Base-by-base conservation (phyloP, 2,329 filamentous ascomycete genomes). In the Penicillium sp. region DNA sequence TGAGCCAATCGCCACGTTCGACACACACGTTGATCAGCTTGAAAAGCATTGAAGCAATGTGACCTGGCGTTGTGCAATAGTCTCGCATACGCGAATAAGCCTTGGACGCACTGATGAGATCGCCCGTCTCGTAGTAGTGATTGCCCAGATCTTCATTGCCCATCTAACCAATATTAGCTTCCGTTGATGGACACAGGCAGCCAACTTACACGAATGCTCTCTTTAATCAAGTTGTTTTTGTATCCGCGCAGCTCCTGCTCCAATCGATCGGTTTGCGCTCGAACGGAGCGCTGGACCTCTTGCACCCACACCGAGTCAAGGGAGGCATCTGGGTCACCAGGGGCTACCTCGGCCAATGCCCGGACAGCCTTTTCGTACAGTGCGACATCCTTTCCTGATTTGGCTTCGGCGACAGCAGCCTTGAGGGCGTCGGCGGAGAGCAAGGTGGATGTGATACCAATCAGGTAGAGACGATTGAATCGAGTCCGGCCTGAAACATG, bases 221-320 rank as follows among this genome's bases (percentile, higher is more conserved):
- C 92, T 61, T 95, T 95, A 54, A 98, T 88, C 29, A 96, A 69
- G 55, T 96, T 98, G 60, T 95, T 95, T 67, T 92, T 95, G 65
- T 96, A 96, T 1, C 82, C 83, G 62, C 88, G 89, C 13, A 98
- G 72, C 63, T 96, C 87, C 11, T 76, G 70, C 59, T 95, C 87
- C 38, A 96, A 71, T n/a, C 84, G 77, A 38, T 79, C 72, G 1
- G 82, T 82, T 62, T 94, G 84, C 1, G 70, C 67, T 50, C 77
- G 77, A 53, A 89, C 85, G 35, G 75, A 69, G 45, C 77, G 77
- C 14, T 80, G 77, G 25, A 76, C 82, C 41, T 68, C 71, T 6
- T 82, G 75, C n/a, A 83, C 74, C 90, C 90, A 96, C n/a, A 69
- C 68, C 14, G 73, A 68, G 55, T 96, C 88, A 38, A 72, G 70